These are phyloP conservation scores for Lipomyces sp. DNA, from an alignment of 805 yeast genomes.

Conservation along the genomic window DNA sequence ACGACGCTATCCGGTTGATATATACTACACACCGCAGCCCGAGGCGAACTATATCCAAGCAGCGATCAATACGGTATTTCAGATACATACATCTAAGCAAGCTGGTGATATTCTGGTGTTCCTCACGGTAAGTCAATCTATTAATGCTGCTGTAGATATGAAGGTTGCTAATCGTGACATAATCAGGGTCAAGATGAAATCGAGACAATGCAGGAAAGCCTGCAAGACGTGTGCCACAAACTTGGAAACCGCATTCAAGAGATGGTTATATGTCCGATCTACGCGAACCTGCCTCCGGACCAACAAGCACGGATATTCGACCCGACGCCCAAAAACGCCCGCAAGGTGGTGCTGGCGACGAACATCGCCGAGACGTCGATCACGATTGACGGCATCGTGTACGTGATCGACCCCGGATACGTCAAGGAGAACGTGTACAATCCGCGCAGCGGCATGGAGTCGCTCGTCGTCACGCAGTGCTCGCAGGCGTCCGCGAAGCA, in stretches of 20 bases:
- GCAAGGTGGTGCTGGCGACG: constrained; percentile 92
- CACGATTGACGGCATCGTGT: constrained; percentile 89
- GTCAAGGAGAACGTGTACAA: constrained; percentile 88
- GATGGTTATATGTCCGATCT: constrained; percentile 77
- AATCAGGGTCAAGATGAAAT: constrained; percentile 84
- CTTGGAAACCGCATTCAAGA: constrained; percentile 64
- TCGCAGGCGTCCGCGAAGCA: constrained; percentile 96
- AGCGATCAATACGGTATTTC: constrained; percentile 77
- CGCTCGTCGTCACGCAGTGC: constrained; percentile 75
- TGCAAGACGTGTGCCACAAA: constrained; percentile 61
- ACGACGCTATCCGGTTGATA: constrained; percentile 84
- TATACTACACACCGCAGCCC: constrained; percentile 73
- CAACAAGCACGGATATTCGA: constrained; percentile 86
- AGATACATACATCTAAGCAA: constrained; percentile 76
- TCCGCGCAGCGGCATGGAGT: constrained; percentile 87
- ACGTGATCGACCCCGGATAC: constrained; percentile 92
- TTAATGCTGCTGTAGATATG: background rate
- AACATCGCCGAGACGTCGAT: constrained; percentile 97
- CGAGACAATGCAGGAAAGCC: constrained; percentile 67
- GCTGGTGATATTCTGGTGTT: constrained; percentile 79
- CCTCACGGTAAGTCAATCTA: constrained; percentile 37
- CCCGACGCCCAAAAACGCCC: constrained; percentile 74
- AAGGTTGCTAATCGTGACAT: constrained; percentile 44
- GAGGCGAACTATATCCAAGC: constrained; percentile 84
- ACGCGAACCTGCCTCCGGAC: constrained; percentile 87